Conservation (phyloP, 768 basidiomycete species). For the Mycena galericulata region DNA sequence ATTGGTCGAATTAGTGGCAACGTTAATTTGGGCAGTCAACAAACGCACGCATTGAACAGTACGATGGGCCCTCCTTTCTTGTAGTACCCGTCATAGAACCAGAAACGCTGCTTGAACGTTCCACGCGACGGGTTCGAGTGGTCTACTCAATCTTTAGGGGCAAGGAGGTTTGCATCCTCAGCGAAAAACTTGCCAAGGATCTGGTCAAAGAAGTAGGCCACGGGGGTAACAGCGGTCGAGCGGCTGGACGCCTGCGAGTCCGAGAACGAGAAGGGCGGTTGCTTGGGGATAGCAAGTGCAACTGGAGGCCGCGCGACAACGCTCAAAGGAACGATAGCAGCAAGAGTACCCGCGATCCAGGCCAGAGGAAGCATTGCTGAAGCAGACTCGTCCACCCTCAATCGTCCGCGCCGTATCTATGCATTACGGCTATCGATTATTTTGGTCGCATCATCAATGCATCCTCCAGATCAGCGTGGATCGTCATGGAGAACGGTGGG, state of each 20-base stretch:
- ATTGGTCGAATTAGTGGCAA: not conserved
- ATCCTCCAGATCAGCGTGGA: no score
- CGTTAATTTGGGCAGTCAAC: not conserved
- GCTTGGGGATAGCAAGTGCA: constrained; percentile 17
- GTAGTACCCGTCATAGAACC: constrained; percentile 61
- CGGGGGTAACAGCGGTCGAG: not conserved
- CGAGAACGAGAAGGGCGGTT: constrained; percentile 19
- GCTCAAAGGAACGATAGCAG: not conserved
- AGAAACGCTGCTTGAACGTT: constrained; percentile 65
- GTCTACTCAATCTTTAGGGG: no score
- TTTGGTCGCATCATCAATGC: no score
- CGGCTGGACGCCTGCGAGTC: not conserved
- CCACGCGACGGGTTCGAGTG: constrained; percentile 60
- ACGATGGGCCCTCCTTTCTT: constrained; percentile 39
- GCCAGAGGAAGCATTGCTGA: constrained; percentile 16
- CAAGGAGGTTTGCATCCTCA: no score
- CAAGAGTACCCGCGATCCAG: constrained; percentile 25
- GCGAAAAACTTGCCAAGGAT: no score
- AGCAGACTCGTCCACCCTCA: no score
- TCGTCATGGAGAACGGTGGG: no score
- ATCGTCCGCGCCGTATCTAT: no score
- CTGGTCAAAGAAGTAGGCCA: constrained; percentile 50
- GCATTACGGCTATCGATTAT: no score
- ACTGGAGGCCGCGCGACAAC: constrained; percentile 3
- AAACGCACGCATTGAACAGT: constrained; percentile 26